A percentile compares a stretch with the other conserved stretches of the same genome.
phyloP scores from a whole-genome alignment of 164 flowering plant species.

The Stephania yunnanensis region DNA sequence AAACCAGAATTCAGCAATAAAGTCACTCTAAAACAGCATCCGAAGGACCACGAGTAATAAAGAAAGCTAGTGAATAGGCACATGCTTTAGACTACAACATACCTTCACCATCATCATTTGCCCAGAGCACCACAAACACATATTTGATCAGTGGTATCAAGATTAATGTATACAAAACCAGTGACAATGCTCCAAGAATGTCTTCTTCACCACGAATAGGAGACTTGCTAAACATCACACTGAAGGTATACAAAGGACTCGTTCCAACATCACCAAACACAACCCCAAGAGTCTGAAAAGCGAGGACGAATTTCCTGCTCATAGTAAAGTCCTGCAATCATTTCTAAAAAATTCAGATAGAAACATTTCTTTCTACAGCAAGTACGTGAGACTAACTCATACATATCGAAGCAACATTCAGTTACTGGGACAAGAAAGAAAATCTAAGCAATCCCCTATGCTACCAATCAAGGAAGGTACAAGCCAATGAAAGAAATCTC shows the following conservation, averaged over 20 bases:
- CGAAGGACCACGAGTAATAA: neutral
- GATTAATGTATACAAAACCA: slow-evolving; percentile 84
- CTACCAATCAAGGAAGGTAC: no score
- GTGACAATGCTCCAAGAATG: slow-evolving; percentile 84
- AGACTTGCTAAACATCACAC: slow-evolving; percentile 89
- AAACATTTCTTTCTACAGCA: neutral
- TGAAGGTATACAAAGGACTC: slow-evolving; percentile 92
- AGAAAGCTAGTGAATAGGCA: neutral
- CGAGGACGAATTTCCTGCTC: slow-evolving; percentile 61
- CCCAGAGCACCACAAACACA: slow-evolving; percentile 88
- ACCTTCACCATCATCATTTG: slow-evolving; percentile 99
- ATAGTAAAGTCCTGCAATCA: slow-evolving; percentile 64
- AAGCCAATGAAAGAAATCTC: no score
- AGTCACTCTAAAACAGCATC: slow-evolving; percentile 3
- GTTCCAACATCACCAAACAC: slow-evolving; percentile 99
- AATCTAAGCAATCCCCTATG: no score
- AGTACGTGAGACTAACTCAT: no score
- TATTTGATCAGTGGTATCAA: slow-evolving; percentile 89
- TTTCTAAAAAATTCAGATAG: slow-evolving; percentile 15
- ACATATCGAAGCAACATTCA: no score
- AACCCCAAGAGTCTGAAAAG: slow-evolving; percentile 88
- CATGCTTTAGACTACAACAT: slow-evolving; percentile 12
- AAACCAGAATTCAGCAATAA: neutral
- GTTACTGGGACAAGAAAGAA: no score
- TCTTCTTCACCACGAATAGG: slow-evolving; percentile 80